These are phyloP conservation scores for Scheffersomyces amazonensis DNA, from an alignment of 805 yeast genomes.

Conservation along the genomic window DNA sequence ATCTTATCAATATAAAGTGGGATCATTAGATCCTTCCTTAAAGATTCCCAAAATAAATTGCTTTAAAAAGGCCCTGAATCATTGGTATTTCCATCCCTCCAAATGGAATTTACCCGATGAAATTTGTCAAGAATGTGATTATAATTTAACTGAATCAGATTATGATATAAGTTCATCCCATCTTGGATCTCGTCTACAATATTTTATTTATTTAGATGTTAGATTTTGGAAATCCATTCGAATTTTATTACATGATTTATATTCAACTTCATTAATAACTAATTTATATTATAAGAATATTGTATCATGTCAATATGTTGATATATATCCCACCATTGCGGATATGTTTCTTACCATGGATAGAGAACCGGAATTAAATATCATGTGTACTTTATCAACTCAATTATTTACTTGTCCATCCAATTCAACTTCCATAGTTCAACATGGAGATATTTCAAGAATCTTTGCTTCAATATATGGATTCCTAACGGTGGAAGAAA, in stretches of 20 bases:
- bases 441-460: conserved; percentile 62
- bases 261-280: conserved; percentile 61
- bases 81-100: conserved; percentile 40
- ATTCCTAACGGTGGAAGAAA: conserved; percentile 54
- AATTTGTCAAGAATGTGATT: conserved; percentile 46
- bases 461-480: conserved; percentile 63
- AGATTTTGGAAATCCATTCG: conserved; percentile 70
- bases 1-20: conserved; percentile 21
- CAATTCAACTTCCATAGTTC: conserved; percentile 59
- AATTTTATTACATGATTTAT: conserved; percentile 56
- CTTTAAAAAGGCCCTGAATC: conserved; percentile 8
- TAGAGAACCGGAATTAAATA: conserved; percentile 83
- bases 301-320: conserved; percentile 79
- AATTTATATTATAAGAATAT: conserved; percentile 53
- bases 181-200: conserved; percentile 57
- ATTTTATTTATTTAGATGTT: conserved; percentile 61
- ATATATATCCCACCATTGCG: conserved; percentile 71
- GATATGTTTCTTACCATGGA: conserved; percentile 72
- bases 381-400: conserved; percentile 69
- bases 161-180: conserved; percentile 21
- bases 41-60: conserved; percentile 33
- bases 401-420: conserved; percentile 91
- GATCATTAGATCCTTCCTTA: conserved; percentile 30
- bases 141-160: conserved; percentile 29
- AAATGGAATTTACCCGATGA: conserved; percentile 47